Evolutionary conservation across 2,329 filamentous ascomycete genomes (phyloP).

Genomic region (Aaosphaeria pasadenensis): DNA sequence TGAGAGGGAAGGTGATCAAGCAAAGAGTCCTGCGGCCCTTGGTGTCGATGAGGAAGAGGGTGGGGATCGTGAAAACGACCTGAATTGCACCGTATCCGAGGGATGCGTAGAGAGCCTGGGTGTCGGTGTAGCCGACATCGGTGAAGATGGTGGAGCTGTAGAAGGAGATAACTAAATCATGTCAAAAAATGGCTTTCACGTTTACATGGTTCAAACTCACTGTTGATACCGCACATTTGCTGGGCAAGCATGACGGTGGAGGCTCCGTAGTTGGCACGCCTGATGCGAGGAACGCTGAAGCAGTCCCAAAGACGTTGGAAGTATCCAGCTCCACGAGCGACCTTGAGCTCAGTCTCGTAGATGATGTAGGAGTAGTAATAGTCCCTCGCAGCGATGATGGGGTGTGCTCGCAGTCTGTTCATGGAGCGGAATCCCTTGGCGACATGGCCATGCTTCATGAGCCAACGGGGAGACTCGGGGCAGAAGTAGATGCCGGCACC

Average conservation of each 20-base stretch:
- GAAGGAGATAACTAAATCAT: slow-evolving; percentile 72
- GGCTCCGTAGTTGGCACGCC: slow-evolving; percentile 37
- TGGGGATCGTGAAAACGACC: slow-evolving; percentile 35
- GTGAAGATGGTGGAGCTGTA: slow-evolving; percentile 78
- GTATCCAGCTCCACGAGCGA: slow-evolving; percentile 32
- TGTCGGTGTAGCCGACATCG: slow-evolving; percentile 21
- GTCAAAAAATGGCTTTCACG: slow-evolving; percentile 56
- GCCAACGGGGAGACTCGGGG: slow-evolving; percentile 40
- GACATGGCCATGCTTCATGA: slow-evolving; percentile 35
- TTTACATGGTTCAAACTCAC: slow-evolving; percentile 63
- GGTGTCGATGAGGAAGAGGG: slow-evolving; percentile 38
- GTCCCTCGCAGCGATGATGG: slow-evolving; percentile 34
- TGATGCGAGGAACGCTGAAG: slow-evolving; percentile 40
- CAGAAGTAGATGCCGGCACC: slow-evolving; percentile 34
- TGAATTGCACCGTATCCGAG: slow-evolving; percentile 37
- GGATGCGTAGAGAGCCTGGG: slow-evolving; percentile 33
- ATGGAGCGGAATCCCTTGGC: slow-evolving; percentile 49
- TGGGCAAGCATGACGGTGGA: slow-evolving; percentile 41
- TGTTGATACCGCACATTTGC: slow-evolving; percentile 58
- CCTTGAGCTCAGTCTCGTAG: slow-evolving; percentile 32
- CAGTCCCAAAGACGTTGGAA: slow-evolving; percentile 47
- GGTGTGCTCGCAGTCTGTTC: slow-evolving; percentile 36
- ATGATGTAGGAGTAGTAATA: slow-evolving; percentile 38
- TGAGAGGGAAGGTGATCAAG: slow-evolving; percentile 34
- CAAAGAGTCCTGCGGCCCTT: slow-evolving; percentile 33